Evolutionary conservation across 2,329 filamentous ascomycete genomes (phyloP).

Genomic region (Phyllosticta citrichinensis): DNA sequence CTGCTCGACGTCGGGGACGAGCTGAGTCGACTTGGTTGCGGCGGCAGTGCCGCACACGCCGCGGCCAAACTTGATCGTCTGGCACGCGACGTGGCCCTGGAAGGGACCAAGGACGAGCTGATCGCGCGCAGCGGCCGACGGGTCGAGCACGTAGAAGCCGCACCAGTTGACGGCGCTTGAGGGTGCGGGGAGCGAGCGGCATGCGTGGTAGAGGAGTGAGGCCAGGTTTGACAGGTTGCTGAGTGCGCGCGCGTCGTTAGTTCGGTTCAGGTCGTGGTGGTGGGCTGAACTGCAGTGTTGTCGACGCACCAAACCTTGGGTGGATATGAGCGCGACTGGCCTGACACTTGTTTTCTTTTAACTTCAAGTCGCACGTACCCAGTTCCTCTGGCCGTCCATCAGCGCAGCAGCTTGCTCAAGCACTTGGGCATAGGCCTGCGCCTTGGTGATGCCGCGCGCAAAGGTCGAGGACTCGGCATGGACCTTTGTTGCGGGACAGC

Average conservation of each 20-base stretch:
- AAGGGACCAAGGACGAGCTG: slow-evolving; percentile 71
- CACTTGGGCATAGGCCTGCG: slow-evolving; percentile 64
- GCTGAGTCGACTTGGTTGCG: slow-evolving; percentile 48
- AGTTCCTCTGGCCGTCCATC: slow-evolving; percentile 65
- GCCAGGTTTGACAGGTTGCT: slow-evolving; percentile 71
- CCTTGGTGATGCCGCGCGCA: slow-evolving; percentile 53
- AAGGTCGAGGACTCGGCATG: slow-evolving; percentile 76
- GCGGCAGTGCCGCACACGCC: slow-evolving; percentile 71
- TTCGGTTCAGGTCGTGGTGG: not conserved
- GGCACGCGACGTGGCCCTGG: slow-evolving; percentile 68
- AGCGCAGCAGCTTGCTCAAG: slow-evolving; percentile 59
- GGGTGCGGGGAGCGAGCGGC: slow-evolving; percentile 59
- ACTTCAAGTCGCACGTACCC: slow-evolving; percentile 45
- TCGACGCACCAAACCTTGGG: slow-evolving; percentile 9
- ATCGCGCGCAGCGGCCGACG: slow-evolving; percentile 18
- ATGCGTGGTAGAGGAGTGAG: slow-evolving; percentile 69
- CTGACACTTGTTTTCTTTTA: not conserved
- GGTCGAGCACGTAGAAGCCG: slow-evolving; percentile 65
- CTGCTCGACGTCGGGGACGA: slow-evolving; percentile 57
- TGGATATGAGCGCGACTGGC: not conserved
- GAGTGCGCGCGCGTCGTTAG: slow-evolving; percentile 9
- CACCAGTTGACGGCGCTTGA: slow-evolving; percentile 68
- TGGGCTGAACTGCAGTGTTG: not conserved
- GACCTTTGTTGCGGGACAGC: slow-evolving; percentile 35
- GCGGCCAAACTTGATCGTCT: slow-evolving; percentile 61